Evolutionary conservation across 2,329 filamentous ascomycete genomes (phyloP).

Genomic region (Exophiala sp.): DNA sequence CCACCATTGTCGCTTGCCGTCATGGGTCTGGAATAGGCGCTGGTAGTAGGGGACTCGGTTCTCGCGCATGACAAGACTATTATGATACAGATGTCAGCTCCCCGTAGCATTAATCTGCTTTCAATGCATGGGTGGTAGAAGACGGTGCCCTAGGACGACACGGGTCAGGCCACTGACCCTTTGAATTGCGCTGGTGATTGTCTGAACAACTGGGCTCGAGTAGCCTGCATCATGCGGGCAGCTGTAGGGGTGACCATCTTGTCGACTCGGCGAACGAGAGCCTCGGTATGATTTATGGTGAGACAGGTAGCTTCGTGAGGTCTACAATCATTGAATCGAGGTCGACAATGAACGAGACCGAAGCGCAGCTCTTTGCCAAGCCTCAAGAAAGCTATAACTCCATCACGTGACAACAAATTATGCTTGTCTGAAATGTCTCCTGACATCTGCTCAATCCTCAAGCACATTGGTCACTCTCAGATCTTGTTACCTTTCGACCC

Average conservation of each 20-base stretch:
- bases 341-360: background rate
- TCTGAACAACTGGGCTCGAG: slow-evolving; percentile 27
- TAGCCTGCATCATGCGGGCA: slow-evolving; percentile 30
- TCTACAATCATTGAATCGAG: slow-evolving; percentile 9
- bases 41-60: slow-evolving; percentile 68
- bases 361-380: slow-evolving; percentile 8
- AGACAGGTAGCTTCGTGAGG: slow-evolving; percentile 9
- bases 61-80: slow-evolving; percentile 58
- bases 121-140: background rate
- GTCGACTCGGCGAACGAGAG: slow-evolving; percentile 3
- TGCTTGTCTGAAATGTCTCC: slow-evolving; percentile 9
- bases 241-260: slow-evolving; percentile 29
- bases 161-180: slow-evolving; percentile 1
- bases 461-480: background rate
- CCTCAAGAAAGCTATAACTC: background rate
- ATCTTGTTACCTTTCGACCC: background rate
- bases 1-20: slow-evolving; percentile 64
- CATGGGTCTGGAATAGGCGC: slow-evolving; percentile 63
- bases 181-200: slow-evolving; percentile 17
- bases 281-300: background rate
- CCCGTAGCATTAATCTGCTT: background rate
- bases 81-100: slow-evolving; percentile 5
- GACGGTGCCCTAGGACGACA: background rate
- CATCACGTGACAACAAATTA: slow-evolving; percentile 13
- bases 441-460: slow-evolving; percentile 8